Conservation (phyloP, 257 asterid species). For the Nicotiana noctiflora region DNA sequence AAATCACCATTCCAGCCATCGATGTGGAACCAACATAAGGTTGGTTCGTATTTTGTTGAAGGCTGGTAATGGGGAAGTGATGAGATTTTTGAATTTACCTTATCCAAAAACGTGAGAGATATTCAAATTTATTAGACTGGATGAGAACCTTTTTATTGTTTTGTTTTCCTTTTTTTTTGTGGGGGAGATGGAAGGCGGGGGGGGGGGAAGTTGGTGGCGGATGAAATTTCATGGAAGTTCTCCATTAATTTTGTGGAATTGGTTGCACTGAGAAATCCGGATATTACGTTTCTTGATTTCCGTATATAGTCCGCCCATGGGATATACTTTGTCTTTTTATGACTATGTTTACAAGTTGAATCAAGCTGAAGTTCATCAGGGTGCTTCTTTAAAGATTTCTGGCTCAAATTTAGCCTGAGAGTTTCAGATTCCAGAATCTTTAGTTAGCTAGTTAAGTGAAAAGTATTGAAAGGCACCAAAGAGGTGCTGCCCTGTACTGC, state of each 20-base stretch:
- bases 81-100: not conserved
- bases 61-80: not conserved
- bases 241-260: no score
- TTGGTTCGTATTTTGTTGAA: not conserved
- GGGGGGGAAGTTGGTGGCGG: not conserved
- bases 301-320: not conserved
- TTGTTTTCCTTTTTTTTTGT: not conserved
- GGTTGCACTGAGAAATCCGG: not conserved
- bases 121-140: no score
- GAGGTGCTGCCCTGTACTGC: not conserved
- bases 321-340: not conserved
- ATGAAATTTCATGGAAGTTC: not conserved
- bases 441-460: not conserved
- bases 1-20: no score
- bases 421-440: not conserved
- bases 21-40: not conserved
- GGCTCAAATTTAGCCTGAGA: not conserved
- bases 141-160: no score
- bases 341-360: not conserved
- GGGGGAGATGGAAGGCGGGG: not conserved
- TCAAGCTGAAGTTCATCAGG: not conserved
- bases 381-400: not conserved
- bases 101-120: no score
- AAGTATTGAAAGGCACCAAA: not conserved
- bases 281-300: not conserved